Conservation (phyloP, 1,284 basidiomycete genomes). For the Stereum hirsutum region DNA sequence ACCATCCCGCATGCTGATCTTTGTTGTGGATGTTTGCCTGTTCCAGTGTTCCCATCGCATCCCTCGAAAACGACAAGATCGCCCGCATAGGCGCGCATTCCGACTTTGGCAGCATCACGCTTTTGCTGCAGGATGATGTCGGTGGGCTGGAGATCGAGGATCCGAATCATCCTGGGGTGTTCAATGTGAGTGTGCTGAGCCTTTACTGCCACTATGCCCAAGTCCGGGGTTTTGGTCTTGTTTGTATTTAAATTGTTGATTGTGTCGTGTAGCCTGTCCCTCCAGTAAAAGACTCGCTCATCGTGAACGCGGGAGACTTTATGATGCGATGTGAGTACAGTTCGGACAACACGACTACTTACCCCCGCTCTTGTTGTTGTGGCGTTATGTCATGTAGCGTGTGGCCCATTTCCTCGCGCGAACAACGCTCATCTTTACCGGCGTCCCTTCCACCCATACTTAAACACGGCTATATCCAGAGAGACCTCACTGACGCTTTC, state of each 20-base stretch:
- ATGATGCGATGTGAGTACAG: slow-evolving; percentile 38
- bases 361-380: too few relatives aligned
- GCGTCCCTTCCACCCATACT: too few relatives aligned
- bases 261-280: slow-evolving; percentile 27
- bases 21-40: not conserved
- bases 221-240: not conserved
- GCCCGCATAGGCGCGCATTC: slow-evolving; percentile 47
- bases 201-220: not conserved
- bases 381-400: too few relatives aligned
- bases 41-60: slow-evolving; percentile 24
- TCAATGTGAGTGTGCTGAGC: slow-evolving; percentile 23
- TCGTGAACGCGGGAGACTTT: slow-evolving; percentile 56
- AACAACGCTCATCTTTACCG: too few relatives aligned
- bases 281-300: slow-evolving; percentile 39
- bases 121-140: slow-evolving; percentile 48
- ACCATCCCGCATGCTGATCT: too few relatives aligned
- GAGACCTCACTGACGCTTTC: not conserved
- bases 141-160: slow-evolving; percentile 56
- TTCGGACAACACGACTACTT: too few relatives aligned
- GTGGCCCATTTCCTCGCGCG: too few relatives aligned
- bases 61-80: slow-evolving; percentile 30
- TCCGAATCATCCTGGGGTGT: slow-evolving; percentile 34
- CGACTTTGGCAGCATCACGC: slow-evolving; percentile 49
- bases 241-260: not conserved
- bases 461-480: too few relatives aligned